These are phyloP conservation scores for Simmondsia chinensis DNA, from an alignment of 148 eudicot species.

Conservation along the genomic window DNA sequence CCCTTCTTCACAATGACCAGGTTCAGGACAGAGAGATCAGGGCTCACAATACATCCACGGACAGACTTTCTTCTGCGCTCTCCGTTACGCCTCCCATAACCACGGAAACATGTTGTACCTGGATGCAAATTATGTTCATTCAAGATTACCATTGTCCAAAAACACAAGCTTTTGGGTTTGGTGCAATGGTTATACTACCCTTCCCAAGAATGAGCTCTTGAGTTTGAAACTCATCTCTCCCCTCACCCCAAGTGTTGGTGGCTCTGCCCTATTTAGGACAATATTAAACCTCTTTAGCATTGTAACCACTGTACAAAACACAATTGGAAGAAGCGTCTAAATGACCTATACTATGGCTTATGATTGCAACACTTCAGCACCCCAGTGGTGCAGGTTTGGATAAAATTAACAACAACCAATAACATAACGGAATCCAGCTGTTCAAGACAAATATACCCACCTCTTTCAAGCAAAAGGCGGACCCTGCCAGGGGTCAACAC, in stretches of 20 bases:
- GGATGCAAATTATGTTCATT: neutral
- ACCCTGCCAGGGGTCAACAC: constrained; percentile 74
- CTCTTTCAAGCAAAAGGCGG: constrained; percentile 55
- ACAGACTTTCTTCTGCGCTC: constrained; percentile 86
- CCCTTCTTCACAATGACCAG: constrained; percentile 89
- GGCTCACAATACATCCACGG: constrained; percentile 87
- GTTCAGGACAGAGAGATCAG: constrained; percentile 72
- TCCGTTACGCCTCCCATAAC: constrained; percentile 70
- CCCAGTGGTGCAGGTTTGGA: too few relatives aligned
- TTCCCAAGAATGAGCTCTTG: neutral
- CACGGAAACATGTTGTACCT: constrained; percentile 89
- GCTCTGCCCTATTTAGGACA: too few relatives aligned
- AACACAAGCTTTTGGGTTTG: too few relatives aligned
- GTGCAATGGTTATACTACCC: too few relatives aligned
- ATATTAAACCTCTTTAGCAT: too few relatives aligned
- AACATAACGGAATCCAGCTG: neutral
- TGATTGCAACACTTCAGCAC: too few relatives aligned
- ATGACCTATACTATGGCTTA: too few relatives aligned
- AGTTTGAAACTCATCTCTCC: too few relatives aligned
- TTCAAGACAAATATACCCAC: constrained; percentile 9
- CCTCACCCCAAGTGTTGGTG: too few relatives aligned
- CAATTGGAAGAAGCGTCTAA: too few relatives aligned
- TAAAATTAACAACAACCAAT: neutral
- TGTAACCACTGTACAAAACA: too few relatives aligned
- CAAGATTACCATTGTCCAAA: neutral